Evolutionary conservation across 139 green algal species (phyloP), one percentile per base, ranked within the genome.

Genomic region (Chlorella sp.): DNA sequence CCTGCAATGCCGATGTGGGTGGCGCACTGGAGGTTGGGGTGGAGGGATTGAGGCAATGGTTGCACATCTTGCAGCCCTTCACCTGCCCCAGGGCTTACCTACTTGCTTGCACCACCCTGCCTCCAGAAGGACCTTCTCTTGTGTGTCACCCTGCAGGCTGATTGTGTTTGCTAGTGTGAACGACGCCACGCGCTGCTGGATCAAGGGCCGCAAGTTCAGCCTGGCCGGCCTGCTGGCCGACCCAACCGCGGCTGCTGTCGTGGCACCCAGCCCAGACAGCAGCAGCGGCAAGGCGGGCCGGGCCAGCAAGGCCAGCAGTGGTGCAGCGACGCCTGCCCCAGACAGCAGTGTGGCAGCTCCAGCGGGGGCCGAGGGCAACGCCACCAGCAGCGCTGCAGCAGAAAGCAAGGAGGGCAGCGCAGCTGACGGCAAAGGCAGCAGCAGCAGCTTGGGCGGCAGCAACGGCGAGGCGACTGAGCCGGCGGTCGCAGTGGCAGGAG

Each of bases 201-300:
- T 95, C 69, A 95, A 95, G 87, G 92, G 91, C 60, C 78, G 81
- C 34, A 75, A 88, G 39, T 95, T 95, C 76, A 90, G 74, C 34
- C 38, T 95, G 39, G 80, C 80, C 5, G 83, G 85, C 15, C 87
- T 95, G 82, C 78, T 95, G 72, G 91, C 36, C 3, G 90, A 93
- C 55, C 15, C 41, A 20, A 38, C 30, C 25, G 65, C 1, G 9
- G 65, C 30, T 26, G 30, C 65, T 26, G 65, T 30, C 9, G 65
- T 32, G n/a, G 65, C 30, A 21, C 26, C 26, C 30, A 39, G 65
- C 30, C 17, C 65, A 26, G 30, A 39, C 30, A 32, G 65, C n/a
- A 30, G 3, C 30, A 72, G 65, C 30, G 32, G 60, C 25, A n/a
- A 67, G 60, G 60, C 11, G 2, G 4, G 21, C 6, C 18, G 60